Conservation (phyloP, 2,329 filamentous ascomycete genomes). For the Clarireedia sp. region DNA sequence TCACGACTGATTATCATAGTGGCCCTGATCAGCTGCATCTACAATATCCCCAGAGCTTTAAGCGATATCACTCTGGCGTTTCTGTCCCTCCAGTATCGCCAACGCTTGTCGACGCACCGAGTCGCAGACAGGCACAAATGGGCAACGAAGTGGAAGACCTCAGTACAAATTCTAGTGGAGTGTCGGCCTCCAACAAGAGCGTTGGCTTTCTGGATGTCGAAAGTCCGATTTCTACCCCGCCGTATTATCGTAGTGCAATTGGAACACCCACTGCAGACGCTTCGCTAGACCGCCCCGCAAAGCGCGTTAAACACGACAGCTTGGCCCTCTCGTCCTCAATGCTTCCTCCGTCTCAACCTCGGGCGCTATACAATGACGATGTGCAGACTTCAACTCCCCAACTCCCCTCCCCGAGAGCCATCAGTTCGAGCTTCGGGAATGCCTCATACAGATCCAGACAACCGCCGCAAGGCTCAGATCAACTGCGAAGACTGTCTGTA, state of each 20-base stretch:
- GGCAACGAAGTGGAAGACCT: slow-evolving; percentile 18
- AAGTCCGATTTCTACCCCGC: slow-evolving; percentile 14
- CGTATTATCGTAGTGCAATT: slow-evolving; percentile 11
- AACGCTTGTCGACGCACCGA: slow-evolving; percentile 7
- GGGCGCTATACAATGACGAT: not conserved
- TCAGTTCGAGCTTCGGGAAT: not conserved
- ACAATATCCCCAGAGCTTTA: slow-evolving; percentile 21
- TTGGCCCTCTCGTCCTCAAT: not conserved
- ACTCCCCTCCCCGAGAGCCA: too few species aligned
- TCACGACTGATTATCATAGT: not conserved
- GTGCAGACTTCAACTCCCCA: not conserved
- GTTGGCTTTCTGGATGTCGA: slow-evolving; percentile 10
- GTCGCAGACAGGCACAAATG: slow-evolving; percentile 9
- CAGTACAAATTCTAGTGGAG: slow-evolving; percentile 13
- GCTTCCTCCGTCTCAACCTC: not conserved
- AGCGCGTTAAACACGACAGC: slow-evolving; percentile 19
- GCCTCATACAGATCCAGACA: not conserved
- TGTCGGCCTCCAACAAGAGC: slow-evolving; percentile 13
- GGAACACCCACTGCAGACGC: slow-evolving; percentile 4
- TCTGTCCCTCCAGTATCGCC: slow-evolving; percentile 6
- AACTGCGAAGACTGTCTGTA: slow-evolving; percentile 52
- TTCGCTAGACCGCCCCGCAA: slow-evolving; percentile 14
- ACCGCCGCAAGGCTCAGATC: slow-evolving; percentile 14
- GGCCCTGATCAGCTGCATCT: slow-evolving; percentile 4
- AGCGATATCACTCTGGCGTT: slow-evolving; percentile 16